Evolutionary conservation across 2,329 filamentous ascomycete genomes (phyloP).

Genomic region (Periconia macrospinosa): DNA sequence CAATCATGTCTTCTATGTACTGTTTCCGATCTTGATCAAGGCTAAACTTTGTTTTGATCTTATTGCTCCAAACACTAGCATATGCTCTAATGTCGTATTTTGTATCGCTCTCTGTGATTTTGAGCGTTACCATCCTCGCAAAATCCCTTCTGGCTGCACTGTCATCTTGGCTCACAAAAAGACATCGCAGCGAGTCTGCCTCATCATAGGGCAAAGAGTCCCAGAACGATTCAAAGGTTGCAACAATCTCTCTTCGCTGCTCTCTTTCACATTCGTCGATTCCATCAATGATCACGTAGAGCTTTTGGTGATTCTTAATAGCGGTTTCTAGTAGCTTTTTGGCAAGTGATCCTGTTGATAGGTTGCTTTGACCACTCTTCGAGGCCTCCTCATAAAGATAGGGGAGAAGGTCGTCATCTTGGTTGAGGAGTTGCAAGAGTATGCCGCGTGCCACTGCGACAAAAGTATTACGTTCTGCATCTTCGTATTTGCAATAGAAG

Average conservation of each 20-base stretch:
- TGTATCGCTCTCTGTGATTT: conserved; percentile 16
- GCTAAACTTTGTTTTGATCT: conserved; percentile 16
- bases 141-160: conserved; percentile 28
- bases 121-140: conserved; percentile 1
- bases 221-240: conserved; percentile 24
- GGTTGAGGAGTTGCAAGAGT: conserved; percentile 32
- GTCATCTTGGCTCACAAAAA: conserved; percentile 37
- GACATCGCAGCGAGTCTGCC: conserved; percentile 31
- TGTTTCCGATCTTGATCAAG: conserved; percentile 9
- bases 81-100: conserved; percentile 29
- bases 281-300: conserved; percentile 50
- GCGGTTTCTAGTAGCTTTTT: conserved; percentile 36
- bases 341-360: conserved; percentile 22
- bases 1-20: conserved; percentile 2
- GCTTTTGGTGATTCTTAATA: conserved; percentile 22
- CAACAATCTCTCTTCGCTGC: conserved; percentile 29
- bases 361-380: conserved; percentile 23
- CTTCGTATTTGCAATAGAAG: conserved; percentile 46
- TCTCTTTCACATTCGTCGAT: conserved; percentile 45
- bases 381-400: conserved; percentile 30
- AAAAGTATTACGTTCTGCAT: conserved; percentile 25
- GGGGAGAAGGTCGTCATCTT: conserved; percentile 28
- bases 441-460: conserved; percentile 35
- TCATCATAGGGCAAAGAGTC: conserved; percentile 6
- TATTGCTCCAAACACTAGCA: conserved; percentile 18